These are phyloP conservation scores for Suhomyces anneliseae DNA, from an alignment of 1,139 yeast species.

Conservation along the genomic window DNA sequence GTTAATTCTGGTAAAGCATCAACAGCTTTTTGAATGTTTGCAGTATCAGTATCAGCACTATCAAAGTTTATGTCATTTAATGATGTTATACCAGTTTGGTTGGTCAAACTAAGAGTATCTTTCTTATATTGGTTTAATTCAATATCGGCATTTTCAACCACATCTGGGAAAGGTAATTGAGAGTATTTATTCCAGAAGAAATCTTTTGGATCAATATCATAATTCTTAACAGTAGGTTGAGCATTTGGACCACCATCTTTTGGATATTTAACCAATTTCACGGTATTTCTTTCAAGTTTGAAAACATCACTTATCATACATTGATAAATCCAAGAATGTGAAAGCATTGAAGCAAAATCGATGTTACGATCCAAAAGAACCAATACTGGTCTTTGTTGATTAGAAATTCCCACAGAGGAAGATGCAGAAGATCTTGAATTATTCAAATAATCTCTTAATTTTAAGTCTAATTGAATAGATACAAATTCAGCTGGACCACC, in stretches of 20 bases:
- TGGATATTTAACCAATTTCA: slow-evolving; percentile 42
- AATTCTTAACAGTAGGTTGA: slow-evolving; percentile 48
- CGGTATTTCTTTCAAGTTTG: slow-evolving; percentile 73
- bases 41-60: slow-evolving; percentile 58
- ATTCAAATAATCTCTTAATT: slow-evolving; percentile 78
- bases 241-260: slow-evolving; percentile 27
- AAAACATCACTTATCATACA: slow-evolving; percentile 95
- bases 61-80: slow-evolving; percentile 73
- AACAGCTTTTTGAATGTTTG: slow-evolving; percentile 83
- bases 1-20: slow-evolving; percentile 91
- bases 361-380: slow-evolving; percentile 83
- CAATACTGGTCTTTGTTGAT: slow-evolving; percentile 67
- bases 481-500: slow-evolving; percentile 96
- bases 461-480: slow-evolving; percentile 81
- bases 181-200: slow-evolving; percentile 88
- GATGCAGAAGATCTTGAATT: slow-evolving; percentile 50
- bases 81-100: slow-evolving; percentile 69
- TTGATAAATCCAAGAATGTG: slow-evolving; percentile 97
- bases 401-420: slow-evolving; percentile 21
- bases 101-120: slow-evolving; percentile 84
- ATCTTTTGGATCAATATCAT: slow-evolving; percentile 89
- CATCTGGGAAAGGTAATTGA: slow-evolving; percentile 93
- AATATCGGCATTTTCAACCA: slow-evolving; percentile 89
- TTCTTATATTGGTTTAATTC: slow-evolving; percentile 79
- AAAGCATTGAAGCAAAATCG: slow-evolving; percentile 89